phyloP scores from a whole-genome alignment of 2,329 filamentous ascomycete species.

The Ophiostoma pallidulum region DNA sequence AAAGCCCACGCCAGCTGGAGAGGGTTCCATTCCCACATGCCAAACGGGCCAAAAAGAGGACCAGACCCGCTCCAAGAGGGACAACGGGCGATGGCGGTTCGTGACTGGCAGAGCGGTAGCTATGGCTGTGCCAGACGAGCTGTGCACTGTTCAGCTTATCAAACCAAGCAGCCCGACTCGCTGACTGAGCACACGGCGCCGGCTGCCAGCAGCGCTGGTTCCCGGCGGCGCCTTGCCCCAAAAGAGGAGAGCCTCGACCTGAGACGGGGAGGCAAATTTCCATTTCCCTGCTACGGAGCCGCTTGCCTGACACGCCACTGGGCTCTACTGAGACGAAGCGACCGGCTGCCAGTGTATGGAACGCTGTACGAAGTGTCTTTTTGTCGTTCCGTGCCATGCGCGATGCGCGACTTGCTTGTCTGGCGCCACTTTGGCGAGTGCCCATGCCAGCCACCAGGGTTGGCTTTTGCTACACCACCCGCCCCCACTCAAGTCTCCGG shows the following conservation, averaged over 20 bases:
- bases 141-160: constrained; percentile 18
- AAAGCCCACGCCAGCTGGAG: no score
- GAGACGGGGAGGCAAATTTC: not conserved
- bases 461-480: not conserved
- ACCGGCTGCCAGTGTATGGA: not conserved
- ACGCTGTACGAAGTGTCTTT: not conserved
- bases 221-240: not conserved
- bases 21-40: constrained; percentile 24
- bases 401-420: not conserved
- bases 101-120: no score
- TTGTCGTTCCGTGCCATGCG: constrained; percentile 1
- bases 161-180: constrained; percentile 20
- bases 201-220: not conserved
- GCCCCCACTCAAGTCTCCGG: constrained; percentile 15
- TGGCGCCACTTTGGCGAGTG: constrained; percentile 3
- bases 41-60: constrained; percentile 4
- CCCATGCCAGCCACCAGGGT: constrained; percentile 2
- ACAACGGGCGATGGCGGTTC: no score
- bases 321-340: not conserved
- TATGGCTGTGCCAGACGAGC: no score
- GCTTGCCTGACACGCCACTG: constrained; percentile 7
- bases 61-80: not conserved
- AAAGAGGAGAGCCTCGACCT: not conserved
- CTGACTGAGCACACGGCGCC: constrained; percentile 19
- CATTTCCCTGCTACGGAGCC: not conserved